Evolutionary conservation across 176 grass and related monocot species (phyloP), one percentile per base, ranked within the genome.

Genomic region (Dactylis glomerata): DNA sequence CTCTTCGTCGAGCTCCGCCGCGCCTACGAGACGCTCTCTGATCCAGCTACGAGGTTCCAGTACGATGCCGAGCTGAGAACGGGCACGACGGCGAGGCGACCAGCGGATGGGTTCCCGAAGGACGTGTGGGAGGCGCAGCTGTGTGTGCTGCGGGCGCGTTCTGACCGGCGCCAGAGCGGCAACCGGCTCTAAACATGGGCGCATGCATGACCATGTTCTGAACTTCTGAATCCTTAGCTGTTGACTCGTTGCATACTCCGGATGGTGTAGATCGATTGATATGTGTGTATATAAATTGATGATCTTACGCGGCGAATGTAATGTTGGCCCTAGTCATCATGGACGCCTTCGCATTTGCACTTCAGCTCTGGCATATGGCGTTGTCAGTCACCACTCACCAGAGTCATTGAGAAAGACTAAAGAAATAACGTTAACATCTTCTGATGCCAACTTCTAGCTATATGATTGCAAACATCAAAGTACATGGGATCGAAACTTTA

Each of bases 11-110:
- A 94, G 87, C 87, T 97, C 9, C 90, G 85, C 10, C 84, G 81
- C 6, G 92, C 90, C 0, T 97, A 97, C 61, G 92, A 97, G 75
- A 94, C 87, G n/a, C 83, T 94, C 3, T 94, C 90, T 17, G 80
- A 97, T 83, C 95, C 88, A 4, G 82, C 22, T 13, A 69, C 78
- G 15, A 79, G 84, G 42, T 46, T 82, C 3, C 46, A 66, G 82
- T 94, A 97, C 83, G 90, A 94, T 44, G 83, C 81, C 19, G 19
- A 78, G 84, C 49, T 97, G 70, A 76, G 24, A 46, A 37, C 23
- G 41, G 59, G 22, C 1, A 11, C 55, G 15, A 37, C 16, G 5
- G 13, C 5, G 46, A 61, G 24, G 50, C 20, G 0, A 67, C 19
- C 30, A 14, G 56, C 1, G 4, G 67, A 36, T 10, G 82, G 13